Conservation (phyloP, 495 filamentous ascomycete genomes). For the Penicillium samsonianum region DNA sequence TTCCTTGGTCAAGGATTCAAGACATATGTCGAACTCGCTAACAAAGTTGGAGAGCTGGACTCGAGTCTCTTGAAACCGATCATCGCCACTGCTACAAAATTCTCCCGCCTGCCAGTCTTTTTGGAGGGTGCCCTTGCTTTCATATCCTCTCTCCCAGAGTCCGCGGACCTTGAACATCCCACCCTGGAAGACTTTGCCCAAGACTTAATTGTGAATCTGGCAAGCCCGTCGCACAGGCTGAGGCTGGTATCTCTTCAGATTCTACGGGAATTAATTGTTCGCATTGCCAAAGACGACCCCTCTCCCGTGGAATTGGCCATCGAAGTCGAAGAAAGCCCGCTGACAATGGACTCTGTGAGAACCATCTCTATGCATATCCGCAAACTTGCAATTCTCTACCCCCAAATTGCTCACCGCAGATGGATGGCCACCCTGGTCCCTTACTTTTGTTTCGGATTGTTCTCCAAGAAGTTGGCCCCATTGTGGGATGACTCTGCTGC, state of each 20-base stretch:
- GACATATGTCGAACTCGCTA: constrained; percentile 45
- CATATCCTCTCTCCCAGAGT: constrained; percentile 49
- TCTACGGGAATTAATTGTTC: constrained; percentile 46
- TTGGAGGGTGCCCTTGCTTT: constrained; percentile 66
- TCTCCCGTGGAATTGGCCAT: constrained; percentile 53
- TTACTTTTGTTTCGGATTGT: constrained; percentile 82
- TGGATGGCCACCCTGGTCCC: constrained; percentile 75
- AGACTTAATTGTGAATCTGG: constrained; percentile 69
- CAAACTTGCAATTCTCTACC: constrained; percentile 65
- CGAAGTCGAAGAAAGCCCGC: constrained; percentile 73
- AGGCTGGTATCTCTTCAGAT: constrained; percentile 70
- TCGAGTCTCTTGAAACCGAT: constrained; percentile 56
- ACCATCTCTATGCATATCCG: constrained; percentile 81
- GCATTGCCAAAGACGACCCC: constrained; percentile 39
- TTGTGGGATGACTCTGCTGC: constrained; percentile 82
- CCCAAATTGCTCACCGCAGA: constrained; percentile 50
- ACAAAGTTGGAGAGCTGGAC: constrained; percentile 44
- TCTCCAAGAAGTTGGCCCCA: constrained; percentile 78
- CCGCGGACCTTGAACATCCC: constrained; percentile 44
- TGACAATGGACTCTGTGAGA: constrained; percentile 73
- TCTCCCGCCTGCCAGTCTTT: constrained; percentile 63
- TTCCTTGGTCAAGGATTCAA: constrained; percentile 51
- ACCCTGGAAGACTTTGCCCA: constrained; percentile 56
- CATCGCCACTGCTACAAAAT: constrained; percentile 59
- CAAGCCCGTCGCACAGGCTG: constrained; percentile 67